Evolutionary conservation across 768 basidiomycete species (phyloP).

Genomic region (Daedaleopsis sinensis): DNA sequence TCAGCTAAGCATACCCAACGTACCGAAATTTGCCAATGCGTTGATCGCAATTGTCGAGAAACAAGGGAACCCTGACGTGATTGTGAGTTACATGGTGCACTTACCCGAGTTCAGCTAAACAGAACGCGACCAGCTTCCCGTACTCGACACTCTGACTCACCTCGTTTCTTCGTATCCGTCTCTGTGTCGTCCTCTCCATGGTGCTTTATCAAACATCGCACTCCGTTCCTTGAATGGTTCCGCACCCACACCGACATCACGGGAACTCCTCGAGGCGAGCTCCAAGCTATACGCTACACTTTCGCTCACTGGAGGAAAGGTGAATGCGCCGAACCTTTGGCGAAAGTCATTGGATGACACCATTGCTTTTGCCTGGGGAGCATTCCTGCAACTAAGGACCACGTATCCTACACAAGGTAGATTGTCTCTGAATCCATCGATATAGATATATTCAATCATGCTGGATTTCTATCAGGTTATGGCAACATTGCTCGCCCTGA

Average conservation of each 20-base stretch:
- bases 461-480: slow-evolving; percentile 9
- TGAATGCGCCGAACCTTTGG: slow-evolving; percentile 73
- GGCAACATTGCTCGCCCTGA: slow-evolving; percentile 21
- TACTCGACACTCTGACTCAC: slow-evolving; percentile 50
- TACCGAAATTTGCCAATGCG: slow-evolving; percentile 68
- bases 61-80: slow-evolving; percentile 51
- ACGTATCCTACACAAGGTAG: slow-evolving; percentile 57
- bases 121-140: slow-evolving; percentile 34
- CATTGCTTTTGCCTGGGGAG: slow-evolving; percentile 63
- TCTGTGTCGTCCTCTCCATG: slow-evolving; percentile 57
- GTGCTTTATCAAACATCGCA: slow-evolving; percentile 54
- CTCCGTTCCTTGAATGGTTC: slow-evolving; percentile 61
- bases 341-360: slow-evolving; percentile 75
- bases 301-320: slow-evolving; percentile 78
- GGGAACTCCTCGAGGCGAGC: slow-evolving; percentile 46
- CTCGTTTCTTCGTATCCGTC: slow-evolving; percentile 70
- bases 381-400: slow-evolving; percentile 59
- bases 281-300: slow-evolving; percentile 63
- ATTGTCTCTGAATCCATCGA: slow-evolving; percentile 7
- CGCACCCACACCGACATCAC: slow-evolving; percentile 43
- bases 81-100: slow-evolving; percentile 41
- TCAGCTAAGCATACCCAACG: slow-evolving; percentile 71
- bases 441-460: not conserved
- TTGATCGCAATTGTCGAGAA: slow-evolving; percentile 60
- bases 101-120: slow-evolving; percentile 8